Base-by-base conservation (phyloP, 192 early-diverging fungal species). In the Coemansia brasiliensis region DNA sequence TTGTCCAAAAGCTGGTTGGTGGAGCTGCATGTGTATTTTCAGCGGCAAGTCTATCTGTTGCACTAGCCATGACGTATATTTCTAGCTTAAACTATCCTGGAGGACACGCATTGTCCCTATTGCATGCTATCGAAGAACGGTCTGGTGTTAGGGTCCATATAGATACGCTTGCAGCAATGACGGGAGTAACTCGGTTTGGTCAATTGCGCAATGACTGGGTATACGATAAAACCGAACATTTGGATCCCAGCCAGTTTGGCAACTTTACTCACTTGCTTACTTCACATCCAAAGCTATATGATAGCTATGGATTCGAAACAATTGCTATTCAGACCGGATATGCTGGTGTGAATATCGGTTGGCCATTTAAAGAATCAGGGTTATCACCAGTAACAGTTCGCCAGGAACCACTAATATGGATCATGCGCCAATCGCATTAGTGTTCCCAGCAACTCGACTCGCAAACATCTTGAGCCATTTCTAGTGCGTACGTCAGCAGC, bases 11-110 rank as follows among this genome's bases (percentile, higher is more conserved):
- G 7, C 10, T 35, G 10, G 32, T 35, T 7, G 32, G 32, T 7
- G 32, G 32, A 1, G 32, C 32, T 7, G 32, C 32, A 1, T 10
- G 6, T 1, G 18, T 32, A 1, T 16, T 65, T 6, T 22, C 52
- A 2, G 42, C 11, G 18, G 49, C 27, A 13, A 65, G 63, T 5
- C 18, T 69, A 27, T 39, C 37, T 3, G 18, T 26, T 12, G 52
- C 54, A 5, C 37, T 59, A 2, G 39, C 59, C 0, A 82, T 85
- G 60, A 63, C 84, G 9, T 62, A 76, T 16, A 63, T 90, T 3
- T 95, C 94, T 8, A 70, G 78, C 11, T 61, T 69, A 3, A 98
- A 98, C 74, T 98, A 98, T 52, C 94, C 96, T 13, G 96, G 94
- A 6, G 96, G 92, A 2, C 57, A 83, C 8, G 94, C 94, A 1